A percentile compares a stretch with the other conserved stretches of the same genome.
These are phyloP conservation scores for Epichloe gansuensis DNA, from an alignment of 2,329 filamentous ascomycete species.

Conservation along the genomic window DNA sequence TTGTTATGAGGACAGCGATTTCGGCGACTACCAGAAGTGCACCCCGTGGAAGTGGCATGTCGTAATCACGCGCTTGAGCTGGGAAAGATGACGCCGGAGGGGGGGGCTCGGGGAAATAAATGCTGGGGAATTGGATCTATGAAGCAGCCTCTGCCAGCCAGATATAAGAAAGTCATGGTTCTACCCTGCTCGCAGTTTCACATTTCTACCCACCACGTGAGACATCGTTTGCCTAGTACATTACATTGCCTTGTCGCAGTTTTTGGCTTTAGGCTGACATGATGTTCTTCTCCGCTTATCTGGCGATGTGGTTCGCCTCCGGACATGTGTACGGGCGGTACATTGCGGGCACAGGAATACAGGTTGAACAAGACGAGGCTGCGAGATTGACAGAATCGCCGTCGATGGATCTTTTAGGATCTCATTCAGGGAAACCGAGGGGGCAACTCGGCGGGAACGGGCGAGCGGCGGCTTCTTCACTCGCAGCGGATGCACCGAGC, in stretches of 20 bases:
- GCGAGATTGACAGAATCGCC: neutral
- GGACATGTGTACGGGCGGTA: neutral
- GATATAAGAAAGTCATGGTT: neutral
- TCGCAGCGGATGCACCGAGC: neutral
- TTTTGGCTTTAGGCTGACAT: neutral
- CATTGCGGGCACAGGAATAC: neutral
- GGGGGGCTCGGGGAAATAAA: neutral
- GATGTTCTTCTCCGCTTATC: neutral
- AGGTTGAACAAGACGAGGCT: neutral
- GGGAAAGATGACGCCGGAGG: neutral
- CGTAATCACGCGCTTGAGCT: neutral
- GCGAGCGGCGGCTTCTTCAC: neutral
- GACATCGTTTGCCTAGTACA: neutral
- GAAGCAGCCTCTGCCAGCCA: neutral
- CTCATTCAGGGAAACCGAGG: too few species aligned
- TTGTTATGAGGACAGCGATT: neutral
- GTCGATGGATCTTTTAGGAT: neutral
- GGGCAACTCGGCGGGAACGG: neutral
- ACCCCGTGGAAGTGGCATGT: neutral
- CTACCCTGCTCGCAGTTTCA: neutral
- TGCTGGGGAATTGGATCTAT: neutral
- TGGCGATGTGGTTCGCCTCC: neutral
- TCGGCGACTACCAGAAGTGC: neutral
- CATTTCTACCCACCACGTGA: neutral
- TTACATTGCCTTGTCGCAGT: too few species aligned